These are phyloP conservation scores for Colletotrichum cuscutae DNA, from an alignment of 2,329 filamentous ascomycete species.

Conservation along the genomic window DNA sequence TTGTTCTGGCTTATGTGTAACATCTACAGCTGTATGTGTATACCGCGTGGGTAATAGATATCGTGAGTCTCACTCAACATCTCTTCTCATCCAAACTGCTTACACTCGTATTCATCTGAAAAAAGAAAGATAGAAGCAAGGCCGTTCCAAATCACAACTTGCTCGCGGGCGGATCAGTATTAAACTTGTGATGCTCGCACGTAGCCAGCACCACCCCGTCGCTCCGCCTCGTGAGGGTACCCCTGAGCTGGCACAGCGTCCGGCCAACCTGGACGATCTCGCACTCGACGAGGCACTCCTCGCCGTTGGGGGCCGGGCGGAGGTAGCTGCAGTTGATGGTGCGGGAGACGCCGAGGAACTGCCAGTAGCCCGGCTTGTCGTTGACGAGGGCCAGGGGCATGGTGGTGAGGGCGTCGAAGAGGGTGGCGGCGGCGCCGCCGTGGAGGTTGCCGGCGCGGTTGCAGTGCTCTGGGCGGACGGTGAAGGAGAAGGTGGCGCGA, in stretches of 20 bases:
- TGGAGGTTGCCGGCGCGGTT: constrained; percentile 67
- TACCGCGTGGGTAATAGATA: neutral
- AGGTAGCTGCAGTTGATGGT: constrained; percentile 76
- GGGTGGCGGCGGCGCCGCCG: constrained; percentile 71
- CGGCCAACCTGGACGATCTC: constrained; percentile 68
- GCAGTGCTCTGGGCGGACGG: constrained; percentile 60
- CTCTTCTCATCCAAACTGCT: neutral
- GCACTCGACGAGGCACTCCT: constrained; percentile 62
- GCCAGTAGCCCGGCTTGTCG: constrained; percentile 67
- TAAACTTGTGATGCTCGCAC: constrained; percentile 74
- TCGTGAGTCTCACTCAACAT: neutral
- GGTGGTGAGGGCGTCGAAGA: constrained; percentile 75
- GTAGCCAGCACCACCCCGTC: constrained; percentile 65
- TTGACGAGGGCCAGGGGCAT: constrained; percentile 66
- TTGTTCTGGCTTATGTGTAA: neutral
- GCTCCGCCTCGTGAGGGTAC: constrained; percentile 62
- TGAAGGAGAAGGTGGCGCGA: constrained; percentile 57
- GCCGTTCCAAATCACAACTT: constrained; percentile 37
- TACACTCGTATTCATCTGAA: neutral
- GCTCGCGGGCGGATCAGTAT: constrained; percentile 59
- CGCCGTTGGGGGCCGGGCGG: constrained; percentile 66
- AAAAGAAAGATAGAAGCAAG: neutral
- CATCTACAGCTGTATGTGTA: neutral
- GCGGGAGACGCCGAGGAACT: constrained; percentile 70
- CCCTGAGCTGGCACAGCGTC: constrained; percentile 62